Evolutionary conservation across 225 moss, liverwort and hornwort genomes (phyloP).

Genomic region (Straminergon stramineum): DNA sequence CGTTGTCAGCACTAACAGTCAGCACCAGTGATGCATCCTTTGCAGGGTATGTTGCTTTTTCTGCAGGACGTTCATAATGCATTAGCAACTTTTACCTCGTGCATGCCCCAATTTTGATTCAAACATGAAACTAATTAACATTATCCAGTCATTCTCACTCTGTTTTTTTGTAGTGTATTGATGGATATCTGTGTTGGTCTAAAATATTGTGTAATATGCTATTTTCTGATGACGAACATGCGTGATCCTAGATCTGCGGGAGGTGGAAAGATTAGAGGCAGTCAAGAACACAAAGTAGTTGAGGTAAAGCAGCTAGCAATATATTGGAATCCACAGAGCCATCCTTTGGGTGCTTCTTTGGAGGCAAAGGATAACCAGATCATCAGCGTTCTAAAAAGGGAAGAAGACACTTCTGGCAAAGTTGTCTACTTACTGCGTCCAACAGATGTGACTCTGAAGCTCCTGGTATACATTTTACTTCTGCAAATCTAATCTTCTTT

Average conservation of each 20-base stretch:
- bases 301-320: conserved; percentile 69
- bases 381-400: conserved; percentile 23
- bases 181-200: background rate
- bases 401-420: conserved; percentile 38
- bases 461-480: conserved; percentile 40
- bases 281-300: conserved; percentile 79
- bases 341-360: conserved; percentile 40
- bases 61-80: background rate
- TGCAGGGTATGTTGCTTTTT: conserved; percentile 49
- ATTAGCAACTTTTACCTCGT: background rate
- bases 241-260: conserved; percentile 47
- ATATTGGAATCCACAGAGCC: conserved; percentile 77
- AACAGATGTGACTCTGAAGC: conserved; percentile 67
- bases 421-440: conserved; percentile 65
- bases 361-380: conserved; percentile 31
- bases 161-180: background rate
- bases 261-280: conserved; percentile 43
- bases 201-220: background rate
- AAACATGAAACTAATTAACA: background rate
- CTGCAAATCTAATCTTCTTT: background rate
- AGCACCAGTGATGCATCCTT: conserved; percentile 80
- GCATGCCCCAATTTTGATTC: background rate
- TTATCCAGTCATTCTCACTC: background rate
- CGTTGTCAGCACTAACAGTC: conserved; percentile 63
- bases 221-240: background rate